Evolutionary conservation across 495 filamentous ascomycete genomes (phyloP).

Genomic region (Xylaria venustula): DNA sequence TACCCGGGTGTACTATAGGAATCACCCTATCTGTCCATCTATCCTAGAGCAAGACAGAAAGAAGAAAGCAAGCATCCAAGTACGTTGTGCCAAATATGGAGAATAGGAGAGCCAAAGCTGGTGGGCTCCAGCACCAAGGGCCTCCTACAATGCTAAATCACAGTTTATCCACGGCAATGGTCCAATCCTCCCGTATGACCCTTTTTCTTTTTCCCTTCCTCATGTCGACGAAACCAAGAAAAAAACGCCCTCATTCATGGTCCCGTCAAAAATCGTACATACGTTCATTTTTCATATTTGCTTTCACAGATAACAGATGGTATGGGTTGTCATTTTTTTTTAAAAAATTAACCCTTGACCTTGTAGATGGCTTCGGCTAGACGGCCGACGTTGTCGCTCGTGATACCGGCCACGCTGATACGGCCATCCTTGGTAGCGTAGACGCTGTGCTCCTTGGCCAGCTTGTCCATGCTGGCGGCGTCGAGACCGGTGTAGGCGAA

Average conservation of each 20-base stretch:
- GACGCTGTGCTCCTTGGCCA: constrained; percentile 97
- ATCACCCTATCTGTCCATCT: constrained; percentile 9
- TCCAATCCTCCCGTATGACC: not conserved
- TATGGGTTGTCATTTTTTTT: not conserved
- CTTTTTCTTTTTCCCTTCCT: not conserved
- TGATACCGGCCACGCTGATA: constrained; percentile 97
- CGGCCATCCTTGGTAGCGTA: constrained; percentile 97
- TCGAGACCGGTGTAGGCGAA: constrained; percentile 96
- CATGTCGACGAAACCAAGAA: not conserved
- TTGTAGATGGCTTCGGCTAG: constrained; percentile 95
- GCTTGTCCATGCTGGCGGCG: constrained; percentile 85
- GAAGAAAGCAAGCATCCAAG: constrained; percentile 1
- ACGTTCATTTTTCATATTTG: constrained; percentile 4
- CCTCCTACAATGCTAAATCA: not conserved
- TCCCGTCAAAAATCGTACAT: constrained; percentile 12
- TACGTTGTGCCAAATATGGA: not conserved
- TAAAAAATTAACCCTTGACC: constrained; percentile 63
- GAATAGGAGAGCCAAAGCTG: not conserved
- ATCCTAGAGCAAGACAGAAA: constrained; percentile 5
- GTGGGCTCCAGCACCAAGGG: too few species aligned
- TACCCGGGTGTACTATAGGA: not conserved
- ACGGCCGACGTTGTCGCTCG: constrained; percentile 84
- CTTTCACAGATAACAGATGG: not conserved
- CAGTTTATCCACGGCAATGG: not conserved
- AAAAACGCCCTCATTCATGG: not conserved